Percentiles rank a stretch among this genome's conserved stretches.
These are phyloP conservation scores for Primulina eburnea DNA, from an alignment of 257 asterid species.

Conservation along the genomic window DNA sequence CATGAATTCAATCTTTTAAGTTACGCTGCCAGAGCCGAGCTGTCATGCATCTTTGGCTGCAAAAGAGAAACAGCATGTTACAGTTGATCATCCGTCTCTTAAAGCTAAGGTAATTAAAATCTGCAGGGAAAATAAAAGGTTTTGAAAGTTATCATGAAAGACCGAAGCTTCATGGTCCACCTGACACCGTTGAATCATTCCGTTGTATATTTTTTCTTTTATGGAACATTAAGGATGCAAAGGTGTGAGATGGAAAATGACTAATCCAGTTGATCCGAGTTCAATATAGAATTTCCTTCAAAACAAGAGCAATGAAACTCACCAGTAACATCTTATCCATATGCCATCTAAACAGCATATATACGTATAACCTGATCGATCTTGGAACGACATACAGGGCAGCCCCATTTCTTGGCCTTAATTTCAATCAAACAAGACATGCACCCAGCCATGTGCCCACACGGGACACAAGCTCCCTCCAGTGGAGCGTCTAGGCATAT, in stretches of 20 bases:
- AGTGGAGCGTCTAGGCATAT: constrained; percentile 77
- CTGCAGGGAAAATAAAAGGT: too few relatives aligned
- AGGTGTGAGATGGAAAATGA: too few relatives aligned
- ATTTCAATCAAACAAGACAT: constrained; percentile 77
- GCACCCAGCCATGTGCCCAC: constrained; percentile 98
- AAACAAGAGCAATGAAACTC: constrained; percentile 18
- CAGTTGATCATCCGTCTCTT: background rate
- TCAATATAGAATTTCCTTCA: too few relatives aligned
- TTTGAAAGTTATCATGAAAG: too few relatives aligned
- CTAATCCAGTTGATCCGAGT: too few relatives aligned
- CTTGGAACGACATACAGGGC: constrained; percentile 89
- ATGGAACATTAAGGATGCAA: too few relatives aligned
- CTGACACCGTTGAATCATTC: too few relatives aligned
- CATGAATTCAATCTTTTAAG: background rate
- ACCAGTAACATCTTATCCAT: constrained; percentile 29
- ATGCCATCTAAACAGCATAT: constrained; percentile 53
- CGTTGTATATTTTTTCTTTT: too few relatives aligned
- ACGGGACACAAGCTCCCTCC: constrained; percentile 91
- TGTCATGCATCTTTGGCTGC: background rate
- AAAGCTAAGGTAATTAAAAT: too few relatives aligned
- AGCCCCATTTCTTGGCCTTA: constrained; percentile 74
- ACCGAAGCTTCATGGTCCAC: too few relatives aligned
- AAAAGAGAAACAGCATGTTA: background rate
- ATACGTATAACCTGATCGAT: constrained; percentile 73
- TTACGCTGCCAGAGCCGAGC: background rate